Conservation (phyloP, 2,329 filamentous ascomycete genomes). For the Clarireedia paspali region DNA sequence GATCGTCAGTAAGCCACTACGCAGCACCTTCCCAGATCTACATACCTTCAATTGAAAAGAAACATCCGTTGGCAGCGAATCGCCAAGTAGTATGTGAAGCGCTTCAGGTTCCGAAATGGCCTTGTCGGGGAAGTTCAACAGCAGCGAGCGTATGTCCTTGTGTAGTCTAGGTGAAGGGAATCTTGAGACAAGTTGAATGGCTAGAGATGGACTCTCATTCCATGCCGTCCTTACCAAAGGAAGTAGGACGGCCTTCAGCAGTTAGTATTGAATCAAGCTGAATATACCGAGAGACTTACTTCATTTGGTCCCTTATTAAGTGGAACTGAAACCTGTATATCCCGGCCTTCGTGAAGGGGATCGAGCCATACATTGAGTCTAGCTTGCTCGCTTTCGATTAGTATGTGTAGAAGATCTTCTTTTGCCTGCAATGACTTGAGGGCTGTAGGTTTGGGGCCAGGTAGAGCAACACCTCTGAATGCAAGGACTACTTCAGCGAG, state of each 20-base stretch:
- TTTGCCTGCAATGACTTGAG: conserved; percentile 65
- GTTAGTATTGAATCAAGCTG: too few relatives aligned
- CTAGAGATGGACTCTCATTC: conserved; percentile 75
- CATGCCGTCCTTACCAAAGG: conserved; percentile 74
- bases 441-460: conserved; percentile 38
- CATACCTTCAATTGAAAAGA: conserved; percentile 74
- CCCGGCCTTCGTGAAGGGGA: conserved; percentile 61
- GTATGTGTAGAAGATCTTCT: conserved; percentile 70
- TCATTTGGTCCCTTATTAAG: conserved; percentile 35
- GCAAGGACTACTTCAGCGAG: conserved; percentile 66
- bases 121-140: conserved; percentile 78
- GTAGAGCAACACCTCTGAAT: conserved; percentile 55
- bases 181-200: conserved; percentile 73
- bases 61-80: conserved; percentile 69
- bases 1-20: conserved; percentile 24
- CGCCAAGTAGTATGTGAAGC: conserved; percentile 72
- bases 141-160: conserved; percentile 68
- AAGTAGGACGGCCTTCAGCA: conserved; percentile 30
- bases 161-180: conserved; percentile 70
- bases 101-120: conserved; percentile 76
- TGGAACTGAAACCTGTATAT: conserved; percentile 29
- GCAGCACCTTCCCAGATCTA: background rate
- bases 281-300: conserved; percentile 28
- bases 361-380: conserved; percentile 85
- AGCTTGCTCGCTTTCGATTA: conserved; percentile 78